Percentiles rank a stretch among this genome's conserved stretches.
Conservation (phyloP, 306 rosid species). For the Heteromeles arbutifolia region DNA sequence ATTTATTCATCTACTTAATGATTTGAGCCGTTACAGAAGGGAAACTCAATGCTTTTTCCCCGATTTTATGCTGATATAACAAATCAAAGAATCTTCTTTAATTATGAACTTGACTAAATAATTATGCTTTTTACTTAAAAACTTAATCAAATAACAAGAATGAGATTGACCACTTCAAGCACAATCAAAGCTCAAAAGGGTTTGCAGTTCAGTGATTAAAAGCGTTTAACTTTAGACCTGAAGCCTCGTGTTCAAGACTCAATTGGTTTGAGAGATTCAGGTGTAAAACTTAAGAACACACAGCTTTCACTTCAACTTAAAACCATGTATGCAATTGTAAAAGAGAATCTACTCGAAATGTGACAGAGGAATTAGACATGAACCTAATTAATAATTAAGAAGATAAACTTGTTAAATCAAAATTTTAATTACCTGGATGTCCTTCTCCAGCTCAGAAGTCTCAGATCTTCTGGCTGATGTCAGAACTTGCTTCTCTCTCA, state of each 20-base stretch:
- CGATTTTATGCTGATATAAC: slow-evolving; percentile 22
- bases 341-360: background rate
- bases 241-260: background rate
- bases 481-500: slow-evolving; percentile 19
- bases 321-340: background rate
- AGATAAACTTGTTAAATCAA: background rate
- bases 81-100: background rate
- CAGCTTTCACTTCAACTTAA: too few species aligned
- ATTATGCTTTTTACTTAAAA: slow-evolving; percentile 2
- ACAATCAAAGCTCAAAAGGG: background rate
- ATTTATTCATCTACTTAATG: slow-evolving; percentile 10
- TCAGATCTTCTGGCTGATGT: slow-evolving; percentile 35
- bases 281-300: too few species aligned
- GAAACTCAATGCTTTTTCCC: slow-evolving; percentile 7
- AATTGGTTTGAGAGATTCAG: slow-evolving; percentile 3
- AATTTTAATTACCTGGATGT: slow-evolving; percentile 48
- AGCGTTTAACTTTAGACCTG: background rate
- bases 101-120: background rate
- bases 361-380: background rate
- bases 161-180: background rate
- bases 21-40: slow-evolving; percentile 11
- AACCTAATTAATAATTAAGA: background rate
- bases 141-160: background rate
- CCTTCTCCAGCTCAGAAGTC: slow-evolving; percentile 23
- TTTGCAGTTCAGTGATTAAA: background rate